Conservation (phyloP, 2,329 filamentous ascomycete species). For the Neopestalotiopsis clavispora region DNA sequence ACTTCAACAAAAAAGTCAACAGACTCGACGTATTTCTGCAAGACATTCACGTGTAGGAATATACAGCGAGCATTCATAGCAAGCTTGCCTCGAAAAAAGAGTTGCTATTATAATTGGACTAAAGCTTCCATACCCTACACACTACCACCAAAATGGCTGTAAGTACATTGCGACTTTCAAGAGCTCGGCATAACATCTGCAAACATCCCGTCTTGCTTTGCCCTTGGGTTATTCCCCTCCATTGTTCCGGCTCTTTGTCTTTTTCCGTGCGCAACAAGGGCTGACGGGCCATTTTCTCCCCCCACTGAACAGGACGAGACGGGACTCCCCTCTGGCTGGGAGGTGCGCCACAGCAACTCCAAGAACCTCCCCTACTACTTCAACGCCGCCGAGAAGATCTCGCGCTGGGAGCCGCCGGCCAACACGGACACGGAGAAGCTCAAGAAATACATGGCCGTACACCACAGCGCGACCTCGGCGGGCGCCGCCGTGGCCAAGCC, state of each 20-base stretch:
- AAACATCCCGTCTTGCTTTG: background rate
- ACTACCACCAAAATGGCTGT: background rate
- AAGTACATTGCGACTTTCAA: background rate
- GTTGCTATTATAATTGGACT: background rate
- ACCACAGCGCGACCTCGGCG: conserved; percentile 71
- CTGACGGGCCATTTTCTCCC: background rate
- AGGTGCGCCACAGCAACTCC: conserved; percentile 96
- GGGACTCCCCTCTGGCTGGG: conserved; percentile 86
- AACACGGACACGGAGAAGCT: conserved; percentile 91
- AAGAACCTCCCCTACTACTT: conserved; percentile 99
- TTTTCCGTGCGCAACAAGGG: background rate
- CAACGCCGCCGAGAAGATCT: conserved; percentile 84
- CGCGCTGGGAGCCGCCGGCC: conserved; percentile 90
- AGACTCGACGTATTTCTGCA: background rate
- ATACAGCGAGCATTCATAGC: background rate
- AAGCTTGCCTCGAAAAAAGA: background rate
- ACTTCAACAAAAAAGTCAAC: background rate
- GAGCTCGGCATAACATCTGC: background rate
- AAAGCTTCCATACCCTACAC: background rate
- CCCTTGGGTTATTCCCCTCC: background rate
- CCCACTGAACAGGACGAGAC: conserved; percentile 63
- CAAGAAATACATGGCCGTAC: conserved; percentile 89
- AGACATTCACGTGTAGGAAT: background rate
- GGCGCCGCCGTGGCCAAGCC: conserved; percentile 46
- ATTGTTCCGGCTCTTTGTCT: background rate